Base-by-base conservation (phyloP, 2,329 filamentous ascomycete genomes). In the Phialocephala subalpina region DNA sequence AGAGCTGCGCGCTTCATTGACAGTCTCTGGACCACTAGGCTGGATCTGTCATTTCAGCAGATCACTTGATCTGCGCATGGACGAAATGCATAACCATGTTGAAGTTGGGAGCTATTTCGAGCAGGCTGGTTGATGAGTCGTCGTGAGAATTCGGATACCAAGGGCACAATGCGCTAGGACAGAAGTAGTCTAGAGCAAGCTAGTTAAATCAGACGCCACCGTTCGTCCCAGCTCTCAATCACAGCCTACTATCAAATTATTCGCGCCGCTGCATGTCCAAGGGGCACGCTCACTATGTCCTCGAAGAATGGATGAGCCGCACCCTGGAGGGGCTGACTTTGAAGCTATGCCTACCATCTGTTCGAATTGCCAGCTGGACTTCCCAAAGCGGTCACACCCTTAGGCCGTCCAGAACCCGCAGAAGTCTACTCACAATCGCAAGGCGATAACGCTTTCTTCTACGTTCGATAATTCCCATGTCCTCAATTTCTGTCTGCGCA, bases 41-140 rank as follows among this genome's bases (percentile, higher is more conserved):
- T 29, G 35, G n/a, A 56, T 56, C 18, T 22, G n/a, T 36, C 11
- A 25, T n/a, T 56, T 36, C 29, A 36, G 53, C 11, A 35, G 14
- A 36, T 56, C 53, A 56, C 53, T 56, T 56, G 18, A 56, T 27
- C 9, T 36, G 27, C 27, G 18, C 35, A 35, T 35, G 53, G 53
- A n/a, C 20, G 14, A 38, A 56, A 35, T 35, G n/a, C 27, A 56
- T 56, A 35, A 56, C 14, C n/a, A 22, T 38, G 53, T 35, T 36
- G 53, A 12, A 35, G n/a, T 35, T 56, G 53, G 12, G 49, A 35
- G 53, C 27, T 56, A 27, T 35, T 56, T 35, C 36, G 53, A 56
- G 29, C 12, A 20, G 22, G n/a, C 29, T 27, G 49, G 29, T 9
- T 18, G 42, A 47, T 22, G 42, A 20, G 40, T 20, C 18, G 40